A percentile compares a stretch with the other conserved stretches of the same genome.
Evolutionary conservation across 164 flowering plant genomes (phyloP).

Genomic region (Amborella trichopoda): DNA sequence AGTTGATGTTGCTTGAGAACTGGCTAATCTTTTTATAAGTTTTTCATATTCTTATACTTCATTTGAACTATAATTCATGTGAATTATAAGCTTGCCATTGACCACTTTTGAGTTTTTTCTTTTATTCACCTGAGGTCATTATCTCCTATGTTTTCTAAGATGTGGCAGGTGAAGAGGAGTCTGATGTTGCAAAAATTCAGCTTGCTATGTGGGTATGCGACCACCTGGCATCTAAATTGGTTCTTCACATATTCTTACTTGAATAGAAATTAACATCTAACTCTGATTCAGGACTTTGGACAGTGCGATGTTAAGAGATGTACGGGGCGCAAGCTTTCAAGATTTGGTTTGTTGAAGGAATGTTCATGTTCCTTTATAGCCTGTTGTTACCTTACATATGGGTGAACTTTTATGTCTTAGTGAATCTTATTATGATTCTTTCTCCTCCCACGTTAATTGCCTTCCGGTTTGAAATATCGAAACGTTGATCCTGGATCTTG

Average conservation of each 20-base stretch:
- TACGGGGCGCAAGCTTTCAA: constrained; percentile 94
- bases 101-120: too few species aligned
- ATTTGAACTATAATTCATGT: too few species aligned
- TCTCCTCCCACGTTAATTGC: too few species aligned
- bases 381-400: neutral
- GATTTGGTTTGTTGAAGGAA: constrained; percentile 80
- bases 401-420: neutral
- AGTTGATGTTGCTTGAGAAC: too few species aligned
- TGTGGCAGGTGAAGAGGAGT: constrained; percentile 34
- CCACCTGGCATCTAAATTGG: neutral
- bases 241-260: neutral
- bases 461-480: too few species aligned
- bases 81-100: too few species aligned
- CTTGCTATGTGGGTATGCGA: constrained; percentile 96
- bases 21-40: too few species aligned
- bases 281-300: constrained; percentile 76
- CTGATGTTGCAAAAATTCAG: constrained; percentile 39
- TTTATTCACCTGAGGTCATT: too few species aligned
- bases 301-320: constrained; percentile 98
- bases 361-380: constrained; percentile 19
- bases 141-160: constrained; percentile 12
- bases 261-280: neutral
- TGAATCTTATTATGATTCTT: too few species aligned
- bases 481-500: too few species aligned
- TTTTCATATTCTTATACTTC: too few species aligned